These are phyloP conservation scores for Chaetomium globosum DNA, from an alignment of 2,329 filamentous ascomycete species.

Conservation along the genomic window DNA sequence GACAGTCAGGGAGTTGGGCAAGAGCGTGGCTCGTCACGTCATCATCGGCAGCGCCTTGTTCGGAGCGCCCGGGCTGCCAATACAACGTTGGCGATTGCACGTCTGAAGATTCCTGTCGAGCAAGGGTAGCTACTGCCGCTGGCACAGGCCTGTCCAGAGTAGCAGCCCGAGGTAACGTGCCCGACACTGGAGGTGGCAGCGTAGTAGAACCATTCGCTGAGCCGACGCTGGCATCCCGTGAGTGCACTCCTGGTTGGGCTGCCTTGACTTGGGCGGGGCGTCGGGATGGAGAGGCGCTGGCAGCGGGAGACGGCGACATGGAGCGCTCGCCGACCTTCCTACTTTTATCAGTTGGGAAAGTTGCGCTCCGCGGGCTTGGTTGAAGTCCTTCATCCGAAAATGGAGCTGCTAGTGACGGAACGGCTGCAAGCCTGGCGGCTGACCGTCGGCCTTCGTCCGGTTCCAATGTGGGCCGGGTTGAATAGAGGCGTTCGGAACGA, in stretches of 20 bases:
- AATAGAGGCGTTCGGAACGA: constrained; percentile 31
- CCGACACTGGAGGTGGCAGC: constrained; percentile 32
- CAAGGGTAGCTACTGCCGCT: constrained; percentile 32
- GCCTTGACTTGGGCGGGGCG: constrained; percentile 23
- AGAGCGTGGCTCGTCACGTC: constrained; percentile 50
- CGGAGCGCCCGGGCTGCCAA: constrained; percentile 53
- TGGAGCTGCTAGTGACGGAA: constrained; percentile 40
- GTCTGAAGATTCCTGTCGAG: constrained; percentile 36
- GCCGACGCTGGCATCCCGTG: constrained; percentile 40
- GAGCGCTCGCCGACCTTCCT: constrained; percentile 34
- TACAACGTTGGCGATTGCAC: constrained; percentile 36
- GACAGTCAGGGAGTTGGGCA: constrained; percentile 66
- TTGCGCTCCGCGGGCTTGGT: constrained; percentile 34
- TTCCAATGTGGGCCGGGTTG: constrained; percentile 25
- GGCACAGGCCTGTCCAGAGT: constrained; percentile 36
- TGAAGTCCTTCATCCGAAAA: constrained; percentile 28
- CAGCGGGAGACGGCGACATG: constrained; percentile 38
- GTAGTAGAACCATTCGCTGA: constrained; percentile 33
- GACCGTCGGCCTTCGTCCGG: constrained; percentile 33
- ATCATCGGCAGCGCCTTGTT: constrained; percentile 43
- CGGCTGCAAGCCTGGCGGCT: constrained; percentile 44
- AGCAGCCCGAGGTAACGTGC: constrained; percentile 28
- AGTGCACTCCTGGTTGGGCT: constrained; percentile 32
- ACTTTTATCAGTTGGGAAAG: constrained; percentile 32
- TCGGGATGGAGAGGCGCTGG: constrained; percentile 39